Percentiles rank a stretch among this genome's conserved stretches.
Evolutionary conservation across 179 eudicot species (phyloP).

Genomic region (Drosera spatulata): DNA sequence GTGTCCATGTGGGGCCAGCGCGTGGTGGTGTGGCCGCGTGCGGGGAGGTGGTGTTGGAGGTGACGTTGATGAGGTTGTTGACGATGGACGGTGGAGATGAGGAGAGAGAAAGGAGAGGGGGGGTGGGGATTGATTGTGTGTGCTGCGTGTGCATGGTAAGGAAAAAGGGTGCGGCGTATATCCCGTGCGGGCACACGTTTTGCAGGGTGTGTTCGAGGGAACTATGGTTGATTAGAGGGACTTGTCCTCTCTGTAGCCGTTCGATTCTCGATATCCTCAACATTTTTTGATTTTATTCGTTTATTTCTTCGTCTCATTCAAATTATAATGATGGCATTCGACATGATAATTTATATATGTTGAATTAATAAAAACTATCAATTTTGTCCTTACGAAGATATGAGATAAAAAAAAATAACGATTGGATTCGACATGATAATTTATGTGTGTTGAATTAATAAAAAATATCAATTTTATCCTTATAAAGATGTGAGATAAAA

Average conservation of each 20-base stretch:
- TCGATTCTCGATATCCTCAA: slow-evolving; percentile 37
- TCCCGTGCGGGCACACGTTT: slow-evolving; percentile 55
- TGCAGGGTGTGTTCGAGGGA: slow-evolving; percentile 57
- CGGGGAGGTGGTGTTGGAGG: slow-evolving; percentile 7
- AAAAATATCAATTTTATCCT: too few species aligned
- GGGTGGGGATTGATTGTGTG: slow-evolving; percentile 13
- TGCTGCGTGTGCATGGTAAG: slow-evolving; percentile 63
- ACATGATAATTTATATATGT: too few species aligned
- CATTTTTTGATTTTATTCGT: slow-evolving; percentile 7
- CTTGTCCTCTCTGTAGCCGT: slow-evolving; percentile 51
- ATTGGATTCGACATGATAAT: too few species aligned
- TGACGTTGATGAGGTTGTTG: slow-evolving; percentile 35
- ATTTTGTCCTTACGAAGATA: too few species aligned
- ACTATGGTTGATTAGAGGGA: slow-evolving; percentile 36
- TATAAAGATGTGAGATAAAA: too few species aligned
- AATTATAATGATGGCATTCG: too few species aligned
- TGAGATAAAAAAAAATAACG: too few species aligned
- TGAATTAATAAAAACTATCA: too few species aligned
- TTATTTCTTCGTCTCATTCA: too few species aligned
- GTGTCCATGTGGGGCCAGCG: slow-evolving; percentile 4
- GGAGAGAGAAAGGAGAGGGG: slow-evolving; percentile 2
- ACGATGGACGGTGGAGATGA: slow-evolving; percentile 18
- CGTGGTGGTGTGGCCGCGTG: not conserved
- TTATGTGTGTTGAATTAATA: too few species aligned
- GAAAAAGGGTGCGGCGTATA: slow-evolving; percentile 46